Percentiles rank a stretch among this genome's conserved stretches.
Evolutionary conservation across 768 basidiomycete genomes (phyloP).

Genomic region (Kwoniella heveanensis): DNA sequence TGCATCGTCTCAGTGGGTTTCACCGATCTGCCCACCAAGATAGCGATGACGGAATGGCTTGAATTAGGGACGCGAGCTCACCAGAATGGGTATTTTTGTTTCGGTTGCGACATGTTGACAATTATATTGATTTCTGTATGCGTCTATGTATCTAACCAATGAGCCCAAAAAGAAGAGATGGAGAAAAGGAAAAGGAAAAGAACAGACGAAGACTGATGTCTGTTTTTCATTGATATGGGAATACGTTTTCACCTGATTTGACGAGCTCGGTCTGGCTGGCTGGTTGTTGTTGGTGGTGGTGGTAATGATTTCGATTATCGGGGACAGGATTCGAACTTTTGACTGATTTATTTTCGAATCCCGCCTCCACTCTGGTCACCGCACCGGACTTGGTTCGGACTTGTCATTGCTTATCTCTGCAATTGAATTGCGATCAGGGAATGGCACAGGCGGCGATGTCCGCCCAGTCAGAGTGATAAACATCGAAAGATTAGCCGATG

Average conservation of each 20-base stretch:
- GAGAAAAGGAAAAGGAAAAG: not conserved
- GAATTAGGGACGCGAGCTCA: conserved; percentile 21
- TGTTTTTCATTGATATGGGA: no score
- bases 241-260: no score
- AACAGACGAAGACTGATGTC: not conserved
- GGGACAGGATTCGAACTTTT: not conserved
- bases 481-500: no score
- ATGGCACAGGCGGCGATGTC: no score
- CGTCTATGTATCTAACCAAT: not conserved
- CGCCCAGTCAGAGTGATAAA: no score
- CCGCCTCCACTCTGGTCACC: conserved; percentile 2
- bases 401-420: no score
- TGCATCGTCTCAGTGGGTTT: no score
- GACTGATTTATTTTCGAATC: conserved; percentile 1
- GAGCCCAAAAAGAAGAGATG: not conserved
- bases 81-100: conserved; percentile 44
- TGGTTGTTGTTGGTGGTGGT: no score
- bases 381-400: not conserved
- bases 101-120: conserved; percentile 6
- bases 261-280: no score
- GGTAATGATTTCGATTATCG: not conserved
- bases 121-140: not conserved
- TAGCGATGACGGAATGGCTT: not conserved
- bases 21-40: conserved; percentile 5
- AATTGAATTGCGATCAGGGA: no score